A percentile compares a stretch with the other conserved stretches of the same genome.
These are phyloP conservation scores for Buddleja alternifolia DNA, from an alignment of 257 asterid species.

Conservation along the genomic window DNA sequence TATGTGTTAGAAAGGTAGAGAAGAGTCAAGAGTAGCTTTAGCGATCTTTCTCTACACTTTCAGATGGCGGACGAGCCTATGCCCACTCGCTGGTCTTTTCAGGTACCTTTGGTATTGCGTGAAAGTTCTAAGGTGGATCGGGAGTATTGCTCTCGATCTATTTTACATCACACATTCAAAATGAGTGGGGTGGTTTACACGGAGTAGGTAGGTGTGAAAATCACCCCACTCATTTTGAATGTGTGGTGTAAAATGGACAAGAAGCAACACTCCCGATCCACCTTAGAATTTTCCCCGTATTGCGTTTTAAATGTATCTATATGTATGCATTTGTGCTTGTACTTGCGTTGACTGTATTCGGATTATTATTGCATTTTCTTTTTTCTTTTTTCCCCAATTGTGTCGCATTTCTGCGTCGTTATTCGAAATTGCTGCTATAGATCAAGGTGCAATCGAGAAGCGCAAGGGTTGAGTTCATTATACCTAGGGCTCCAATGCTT, in stretches of 20 bases:
- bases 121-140: too few relatives aligned
- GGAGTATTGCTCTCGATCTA: too few relatives aligned
- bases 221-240: too few relatives aligned
- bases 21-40: background rate
- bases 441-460: slow-evolving; percentile 2
- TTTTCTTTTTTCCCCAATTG: background rate
- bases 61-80: slow-evolving; percentile 84
- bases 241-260: too few relatives aligned
- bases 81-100: slow-evolving; percentile 94
- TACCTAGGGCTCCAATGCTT: background rate
- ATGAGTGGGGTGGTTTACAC: too few relatives aligned
- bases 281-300: too few relatives aligned
- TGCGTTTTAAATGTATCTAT: slow-evolving; percentile 22
- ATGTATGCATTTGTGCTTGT: background rate
- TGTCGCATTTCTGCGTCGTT: slow-evolving; percentile 21
- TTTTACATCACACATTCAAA: too few relatives aligned
- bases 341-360: slow-evolving; percentile 24
- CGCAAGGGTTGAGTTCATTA: background rate
- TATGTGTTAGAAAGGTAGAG: slow-evolving; percentile 7
- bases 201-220: too few relatives aligned
- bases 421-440: slow-evolving; percentile 13
- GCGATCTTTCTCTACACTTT: slow-evolving; percentile 1
- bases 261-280: too few relatives aligned
- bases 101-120: slow-evolving; percentile 53
- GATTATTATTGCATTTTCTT: background rate